Base-by-base conservation (phyloP, 768 basidiomycete genomes). In the Amanita pseudoporphyria region DNA sequence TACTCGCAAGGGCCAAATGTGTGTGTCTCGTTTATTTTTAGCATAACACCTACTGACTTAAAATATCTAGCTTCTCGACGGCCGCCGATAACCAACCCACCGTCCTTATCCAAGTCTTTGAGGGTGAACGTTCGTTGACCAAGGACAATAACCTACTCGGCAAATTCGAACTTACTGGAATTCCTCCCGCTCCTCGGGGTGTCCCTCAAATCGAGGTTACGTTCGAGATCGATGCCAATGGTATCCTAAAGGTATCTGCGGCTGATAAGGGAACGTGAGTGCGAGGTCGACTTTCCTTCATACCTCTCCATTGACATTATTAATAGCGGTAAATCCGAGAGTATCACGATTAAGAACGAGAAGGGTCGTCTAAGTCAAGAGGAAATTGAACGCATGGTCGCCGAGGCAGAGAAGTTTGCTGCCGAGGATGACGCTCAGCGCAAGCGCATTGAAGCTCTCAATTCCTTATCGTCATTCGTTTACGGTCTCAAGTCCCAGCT, bases 101-200 rank as follows among this genome's bases (percentile, higher is more conserved):
- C 46, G 94, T 97, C 58, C 71, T 97, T 42, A 94, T 98, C 68
- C 94, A 98, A 69, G 95, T 98, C 55, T 97, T 74, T 66, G 94
- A 97, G 77, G 94, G 94, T 67, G 94, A 97, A 72, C 92, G 95
- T 63, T 82, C 91, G 41, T 72, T 96, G 60, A 97, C 95, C 56
- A 95, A 95, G 81, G 95, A 97, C 72, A 97, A 96, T 80, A 95
- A 96, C 73, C 83, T 86, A 44, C 86, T 98, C 58, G 94, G 95
- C 71, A 93, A 93, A 67, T 97, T 96, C 66, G 93, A 96, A 69
- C 82, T 97, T 33, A 85, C 80, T 39, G 64, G 88, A 52, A 96
- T 98, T 53, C 93, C 95, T 28, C 92, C 95, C 35, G 87, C 94
- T 1, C 94, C 94, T 57, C 90, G 94, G 54, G 94, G 94, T 64